Conservation (phyloP, 1,284 basidiomycete genomes). For the Polyporus tsugae region DNA sequence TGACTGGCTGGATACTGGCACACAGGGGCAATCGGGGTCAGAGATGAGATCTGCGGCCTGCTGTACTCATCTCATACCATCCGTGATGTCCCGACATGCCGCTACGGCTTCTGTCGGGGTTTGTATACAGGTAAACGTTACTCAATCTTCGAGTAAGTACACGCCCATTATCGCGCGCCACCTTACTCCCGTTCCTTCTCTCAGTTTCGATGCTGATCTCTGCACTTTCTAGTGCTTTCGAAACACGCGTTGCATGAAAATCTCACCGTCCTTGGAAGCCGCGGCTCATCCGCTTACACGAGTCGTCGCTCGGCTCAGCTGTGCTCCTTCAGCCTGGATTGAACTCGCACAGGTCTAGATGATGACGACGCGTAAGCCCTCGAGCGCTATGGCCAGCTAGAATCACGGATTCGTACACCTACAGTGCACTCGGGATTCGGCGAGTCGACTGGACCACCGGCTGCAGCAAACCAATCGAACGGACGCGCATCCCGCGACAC, state of each 20-base stretch:
- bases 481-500: background rate
- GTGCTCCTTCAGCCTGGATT: background rate
- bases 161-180: background rate
- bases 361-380: background rate
- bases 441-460: background rate
- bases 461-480: background rate
- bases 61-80: background rate
- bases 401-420: background rate
- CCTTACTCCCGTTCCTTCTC: background rate
- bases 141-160: slow-evolving; percentile 7
- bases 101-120: slow-evolving; percentile 3
- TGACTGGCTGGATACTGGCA: too few species aligned
- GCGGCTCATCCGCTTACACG: background rate
- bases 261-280: background rate
- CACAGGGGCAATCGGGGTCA: slow-evolving; percentile 4
- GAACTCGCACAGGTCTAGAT: background rate
- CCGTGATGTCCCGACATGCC: background rate
- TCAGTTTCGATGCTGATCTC: background rate
- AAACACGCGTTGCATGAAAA: background rate
- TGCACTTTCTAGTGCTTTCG: background rate
- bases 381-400: background rate
- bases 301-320: background rate
- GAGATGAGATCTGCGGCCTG: slow-evolving; percentile 8
- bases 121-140: slow-evolving; percentile 3
- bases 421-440: background rate